phyloP scores from a whole-genome alignment of 345 rosid species.

The Theobroma cacao region DNA sequence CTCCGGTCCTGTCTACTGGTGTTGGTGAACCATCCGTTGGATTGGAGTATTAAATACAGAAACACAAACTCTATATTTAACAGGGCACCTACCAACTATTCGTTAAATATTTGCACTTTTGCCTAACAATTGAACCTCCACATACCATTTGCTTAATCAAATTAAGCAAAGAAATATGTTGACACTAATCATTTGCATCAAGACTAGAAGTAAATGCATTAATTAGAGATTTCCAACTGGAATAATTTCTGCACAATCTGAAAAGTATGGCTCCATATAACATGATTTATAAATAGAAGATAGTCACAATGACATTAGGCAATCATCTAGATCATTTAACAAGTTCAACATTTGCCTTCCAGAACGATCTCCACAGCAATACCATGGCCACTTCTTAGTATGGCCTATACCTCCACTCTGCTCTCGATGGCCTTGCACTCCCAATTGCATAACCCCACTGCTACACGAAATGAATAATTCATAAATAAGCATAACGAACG shows the following conservation, averaged over 20 bases:
- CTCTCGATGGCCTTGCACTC: slow-evolving; percentile 65
- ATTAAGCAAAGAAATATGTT: background rate
- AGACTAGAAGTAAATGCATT: background rate
- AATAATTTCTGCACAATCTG: background rate
- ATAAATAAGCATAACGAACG: background rate
- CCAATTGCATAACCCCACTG: slow-evolving; percentile 83
- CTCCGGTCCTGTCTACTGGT: background rate
- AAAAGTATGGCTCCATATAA: background rate
- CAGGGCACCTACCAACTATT: background rate
- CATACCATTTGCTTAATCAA: background rate
- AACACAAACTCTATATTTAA: background rate
- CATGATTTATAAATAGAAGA: background rate
- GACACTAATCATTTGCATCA: too few species aligned
- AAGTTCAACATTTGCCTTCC: background rate
- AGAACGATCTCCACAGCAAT: background rate
- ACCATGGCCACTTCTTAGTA: slow-evolving; percentile 32
- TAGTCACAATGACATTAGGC: background rate
- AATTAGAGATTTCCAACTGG: background rate
- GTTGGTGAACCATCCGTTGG: background rate
- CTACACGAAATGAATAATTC: background rate
- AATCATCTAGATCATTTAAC: background rate
- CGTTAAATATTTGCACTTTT: background rate
- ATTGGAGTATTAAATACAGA: background rate
- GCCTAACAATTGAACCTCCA: background rate
- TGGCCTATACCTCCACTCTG: slow-evolving; percentile 92